phyloP scores from a whole-genome alignment of 2,329 filamentous ascomycete species.

The Colletotrichum incanum region DNA sequence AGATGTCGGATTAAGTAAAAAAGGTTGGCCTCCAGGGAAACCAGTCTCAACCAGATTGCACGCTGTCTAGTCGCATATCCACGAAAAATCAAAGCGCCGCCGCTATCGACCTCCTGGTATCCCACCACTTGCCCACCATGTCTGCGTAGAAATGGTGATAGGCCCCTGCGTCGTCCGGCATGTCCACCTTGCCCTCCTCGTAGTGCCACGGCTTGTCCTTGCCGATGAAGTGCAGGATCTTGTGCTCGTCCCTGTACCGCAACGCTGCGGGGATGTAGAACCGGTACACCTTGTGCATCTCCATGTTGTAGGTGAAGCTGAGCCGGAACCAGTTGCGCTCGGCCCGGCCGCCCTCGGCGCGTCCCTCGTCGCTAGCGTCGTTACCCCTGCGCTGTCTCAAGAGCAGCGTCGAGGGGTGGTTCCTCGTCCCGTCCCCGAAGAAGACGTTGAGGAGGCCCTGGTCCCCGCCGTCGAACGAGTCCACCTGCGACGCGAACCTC shows the following conservation, averaged over 20 bases:
- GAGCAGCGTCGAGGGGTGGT: slow-evolving; percentile 46
- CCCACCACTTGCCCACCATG: slow-evolving; percentile 46
- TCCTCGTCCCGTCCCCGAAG: slow-evolving; percentile 62
- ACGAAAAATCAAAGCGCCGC: background rate
- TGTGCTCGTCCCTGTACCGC: slow-evolving; percentile 59
- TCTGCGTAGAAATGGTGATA: slow-evolving; percentile 44
- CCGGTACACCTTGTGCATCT: slow-evolving; percentile 46
- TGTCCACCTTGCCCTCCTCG: slow-evolving; percentile 44
- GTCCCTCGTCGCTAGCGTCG: too few relatives aligned
- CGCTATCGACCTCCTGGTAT: slow-evolving; percentile 33
- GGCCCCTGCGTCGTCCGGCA: slow-evolving; percentile 28
- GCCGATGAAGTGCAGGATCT: slow-evolving; percentile 79
- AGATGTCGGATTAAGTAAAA: too few relatives aligned
- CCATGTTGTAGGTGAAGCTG: slow-evolving; percentile 47
- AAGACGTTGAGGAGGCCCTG: slow-evolving; percentile 81
- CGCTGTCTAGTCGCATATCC: too few relatives aligned
- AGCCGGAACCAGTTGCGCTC: slow-evolving; percentile 47
- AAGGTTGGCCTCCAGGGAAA: too few relatives aligned
- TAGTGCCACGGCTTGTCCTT: slow-evolving; percentile 75
- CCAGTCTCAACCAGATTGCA: too few relatives aligned
- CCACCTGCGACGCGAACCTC: slow-evolving; percentile 73
- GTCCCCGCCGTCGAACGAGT: slow-evolving; percentile 81
- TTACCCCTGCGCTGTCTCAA: background rate
- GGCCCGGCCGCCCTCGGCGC: background rate
- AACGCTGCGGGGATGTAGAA: slow-evolving; percentile 46